Conservation (phyloP, 2,329 filamentous ascomycete species). For the Microthyrium microscopicum region DNA sequence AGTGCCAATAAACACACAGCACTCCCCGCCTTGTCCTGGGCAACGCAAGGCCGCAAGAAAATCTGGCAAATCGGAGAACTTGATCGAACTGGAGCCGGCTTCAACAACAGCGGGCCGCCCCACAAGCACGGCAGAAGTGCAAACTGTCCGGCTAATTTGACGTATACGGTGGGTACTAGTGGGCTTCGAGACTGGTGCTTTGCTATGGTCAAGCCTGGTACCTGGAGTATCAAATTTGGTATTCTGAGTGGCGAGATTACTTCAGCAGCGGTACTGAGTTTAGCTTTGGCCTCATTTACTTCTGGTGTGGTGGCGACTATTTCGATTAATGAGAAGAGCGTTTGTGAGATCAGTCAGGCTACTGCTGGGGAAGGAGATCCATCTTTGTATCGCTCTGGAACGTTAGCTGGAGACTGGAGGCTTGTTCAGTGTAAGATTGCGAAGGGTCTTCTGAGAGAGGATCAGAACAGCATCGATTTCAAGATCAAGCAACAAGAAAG, state of each 20-base stretch:
- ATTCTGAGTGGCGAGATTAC: background rate
- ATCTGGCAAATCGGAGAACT: slow-evolving; percentile 35
- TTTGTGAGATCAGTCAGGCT: slow-evolving; percentile 25
- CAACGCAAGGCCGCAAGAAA: slow-evolving; percentile 17
- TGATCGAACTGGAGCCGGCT: slow-evolving; percentile 30
- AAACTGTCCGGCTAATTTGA: slow-evolving; percentile 28
- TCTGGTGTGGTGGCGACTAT: slow-evolving; percentile 24
- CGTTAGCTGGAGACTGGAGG: slow-evolving; percentile 31
- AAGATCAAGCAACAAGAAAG: slow-evolving; percentile 8
- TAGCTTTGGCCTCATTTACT: slow-evolving; percentile 18
- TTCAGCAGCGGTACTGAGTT: slow-evolving; percentile 7
- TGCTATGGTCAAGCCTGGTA: slow-evolving; percentile 24
- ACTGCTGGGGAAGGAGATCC: slow-evolving; percentile 22
- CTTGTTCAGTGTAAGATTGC: slow-evolving; percentile 25
- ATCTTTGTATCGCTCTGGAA: slow-evolving; percentile 31
- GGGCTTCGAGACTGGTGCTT: slow-evolving; percentile 32
- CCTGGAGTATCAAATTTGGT: slow-evolving; percentile 18
- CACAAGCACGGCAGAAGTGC: slow-evolving; percentile 29
- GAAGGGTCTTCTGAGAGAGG: slow-evolving; percentile 15
- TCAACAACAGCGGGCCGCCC: slow-evolving; percentile 26
- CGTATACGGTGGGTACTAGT: slow-evolving; percentile 25
- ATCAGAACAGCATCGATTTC: slow-evolving; percentile 22
- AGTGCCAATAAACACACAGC: slow-evolving; percentile 18
- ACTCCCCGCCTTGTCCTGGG: slow-evolving; percentile 26
- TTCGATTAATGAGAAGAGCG: slow-evolving; percentile 23